These are phyloP conservation scores for Glycyrrhiza uralensis DNA, from an alignment of 306 rosid genomes.

Conservation along the genomic window DNA sequence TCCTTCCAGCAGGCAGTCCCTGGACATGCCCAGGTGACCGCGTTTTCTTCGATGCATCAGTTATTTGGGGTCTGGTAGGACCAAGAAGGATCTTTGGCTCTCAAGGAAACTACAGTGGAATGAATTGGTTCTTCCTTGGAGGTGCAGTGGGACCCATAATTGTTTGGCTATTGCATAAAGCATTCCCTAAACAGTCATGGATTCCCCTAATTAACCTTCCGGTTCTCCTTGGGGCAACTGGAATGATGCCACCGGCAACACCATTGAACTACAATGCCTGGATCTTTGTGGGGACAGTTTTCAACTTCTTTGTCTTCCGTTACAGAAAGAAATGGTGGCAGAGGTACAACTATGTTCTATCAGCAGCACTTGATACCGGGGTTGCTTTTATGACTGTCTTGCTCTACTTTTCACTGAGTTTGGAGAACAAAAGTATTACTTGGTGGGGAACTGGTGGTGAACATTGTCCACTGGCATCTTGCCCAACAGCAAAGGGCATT, in stretches of 20 bases:
- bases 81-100: conserved; percentile 67
- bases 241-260: conserved; percentile 73
- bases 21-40: conserved; percentile 82
- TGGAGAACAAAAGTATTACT: conserved; percentile 44
- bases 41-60: conserved; percentile 83
- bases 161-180: conserved; percentile 65
- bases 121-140: conserved; percentile 88
- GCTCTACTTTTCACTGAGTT: conserved; percentile 50
- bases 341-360: conserved; percentile 79
- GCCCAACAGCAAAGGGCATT: conserved; percentile 76
- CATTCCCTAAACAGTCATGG: conserved; percentile 73
- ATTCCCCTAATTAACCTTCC: conserved; percentile 81
- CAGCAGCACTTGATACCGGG: conserved; percentile 84
- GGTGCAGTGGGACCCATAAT: conserved; percentile 72
- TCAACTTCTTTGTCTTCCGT: conserved; percentile 74
- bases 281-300: conserved; percentile 64
- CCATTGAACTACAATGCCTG: conserved; percentile 78
- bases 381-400: conserved; percentile 82
- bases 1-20: conserved; percentile 59
- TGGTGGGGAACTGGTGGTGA: conserved; percentile 87
- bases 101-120: conserved; percentile 54
- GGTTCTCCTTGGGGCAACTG: conserved; percentile 78
- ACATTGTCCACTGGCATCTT: conserved; percentile 61
- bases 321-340: conserved; percentile 88
- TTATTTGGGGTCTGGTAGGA: conserved; percentile 85